Evolutionary conservation across 1,284 basidiomycete genomes (phyloP), one percentile per base, ranked within the genome.

Genomic region (Naganishia albida): DNA sequence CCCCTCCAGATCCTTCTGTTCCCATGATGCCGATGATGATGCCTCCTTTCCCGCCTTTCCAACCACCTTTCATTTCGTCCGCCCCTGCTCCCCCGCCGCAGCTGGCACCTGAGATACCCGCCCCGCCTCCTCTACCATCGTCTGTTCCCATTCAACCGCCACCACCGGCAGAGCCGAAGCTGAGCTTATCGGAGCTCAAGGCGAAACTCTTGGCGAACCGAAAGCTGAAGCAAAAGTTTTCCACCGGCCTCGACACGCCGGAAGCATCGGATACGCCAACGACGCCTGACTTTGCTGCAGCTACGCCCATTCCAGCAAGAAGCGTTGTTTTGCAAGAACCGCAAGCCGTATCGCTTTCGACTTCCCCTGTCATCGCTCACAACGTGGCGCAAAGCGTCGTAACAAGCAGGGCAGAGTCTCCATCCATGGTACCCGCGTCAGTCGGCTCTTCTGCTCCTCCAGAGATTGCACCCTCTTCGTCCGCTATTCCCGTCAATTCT

Each of bases 131-230:
- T 18, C 57, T 46, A 4, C 57, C 54, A 28, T 26, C 54, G 2
- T 25, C 54, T 10, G 20, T 48, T 25, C 46, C 46, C 20, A 18
- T 23, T 23, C 54, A 16, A 18, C 51, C 54, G 16, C 54, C 39
- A 4, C 57, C 57, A 25, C 57, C 57, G 12, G 13, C n/a, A 15
- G 57, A 60, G 46, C 34, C 57, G 25, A 60, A 60, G 46, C 46
- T 50, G 25, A 60, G 57, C 48, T 20, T 60, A 23, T 50, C 49
- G 26, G 57, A 60, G 7, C 23, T 60, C 30, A 60, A 60, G 23
- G 57, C 57, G n/a, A 49, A 42, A 12, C 30, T 60, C n/a, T 49
- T 60, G 34, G 57, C 57, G 7, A 60, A 39, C 28, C 30, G 57
- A 15, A 60, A 60, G 26, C 13, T 48, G 15, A 60, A 50, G 46